Base-by-base conservation (phyloP, 495 filamentous ascomycete genomes). In the Polyplosphaeria fusca region DNA sequence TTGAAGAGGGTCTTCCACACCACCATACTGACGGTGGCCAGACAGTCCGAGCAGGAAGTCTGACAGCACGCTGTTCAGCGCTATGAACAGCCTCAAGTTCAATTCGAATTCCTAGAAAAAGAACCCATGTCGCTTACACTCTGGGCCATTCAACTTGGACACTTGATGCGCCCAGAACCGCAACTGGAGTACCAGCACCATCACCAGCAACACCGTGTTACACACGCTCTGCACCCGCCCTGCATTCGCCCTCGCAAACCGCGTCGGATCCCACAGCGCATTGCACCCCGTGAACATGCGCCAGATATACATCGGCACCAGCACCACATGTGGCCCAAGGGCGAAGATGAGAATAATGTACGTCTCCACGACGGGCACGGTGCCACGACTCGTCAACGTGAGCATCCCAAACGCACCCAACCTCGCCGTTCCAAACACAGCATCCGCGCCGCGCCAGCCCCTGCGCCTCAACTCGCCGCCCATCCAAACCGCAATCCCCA, bases 261-360 rank as follows among this genome's bases (percentile, higher is more conserved):
- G 12, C 9, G 43, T 13, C 7, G 39, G 39, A 20, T 42, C 39
- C 39, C 39, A 42, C 5, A 13, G 39, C 20, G 39, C 5, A 5
- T 24, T 25, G 19, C 13, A 47, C 9, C 43, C 25, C 5, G 43
- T 47, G 19, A 47, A 19, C 20, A 47, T 5, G 11, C 43, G 5
- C 43, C 43, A 47, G 5, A 47, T 24, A 13, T 11, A 28, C 7
- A 26, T 28, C 26, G 43, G 43, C 4, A 47, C 20, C 20, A 28
- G 25, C 20, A 25, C 19, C 25, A 47, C 7, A 12, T 24, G 26
- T 23, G 5, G 5, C 9, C 43, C 43, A 18, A 47, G 26, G 13
- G 43, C 9, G 5, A 47, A 26, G 20, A 47, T 12, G 9, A 47
- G 43, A 4, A 28, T 47, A 26, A 47, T 47, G 43, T 47, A 47